Base-by-base conservation (phyloP, 495 filamentous ascomycete species). In the Trichoderma virens region DNA sequence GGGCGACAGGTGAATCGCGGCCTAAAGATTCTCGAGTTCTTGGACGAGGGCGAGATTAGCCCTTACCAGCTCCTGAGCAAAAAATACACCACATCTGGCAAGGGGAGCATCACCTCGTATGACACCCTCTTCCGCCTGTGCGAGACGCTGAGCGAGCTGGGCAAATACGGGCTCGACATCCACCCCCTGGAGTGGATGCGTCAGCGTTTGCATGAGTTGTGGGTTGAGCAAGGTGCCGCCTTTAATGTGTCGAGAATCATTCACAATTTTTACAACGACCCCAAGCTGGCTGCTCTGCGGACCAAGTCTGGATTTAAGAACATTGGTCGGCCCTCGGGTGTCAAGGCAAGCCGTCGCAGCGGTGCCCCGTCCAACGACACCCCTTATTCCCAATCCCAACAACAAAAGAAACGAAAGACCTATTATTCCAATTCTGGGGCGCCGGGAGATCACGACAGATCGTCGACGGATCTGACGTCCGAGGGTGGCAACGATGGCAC, bases 21-120 rank as follows among this genome's bases (percentile, higher is more conserved):
- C 56, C 72, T 74, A 13, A 43, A 74, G 6, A 73, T 80, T 11
- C 67, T 81, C 31, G 69, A 73, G 61, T 82, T 79, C 61, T 69
- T 82, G 5, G 61, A 62, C 23, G 70, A 75, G 2, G 79, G 74
- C 16, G 67, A 73, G n/a, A 72, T 80, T 45, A 78, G 80, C 62
- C 79, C 79, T 3, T 80, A 78, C 67, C 79, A 82, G 65, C 73
- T 82, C 20, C 70, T 80, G 16, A 73, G 65, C 35, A 80, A 80
- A 65, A 65, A 71, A 9, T 76, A 70, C 66, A 69, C 81, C 65
- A 74, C 67, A 61, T 72, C 72, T 59, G 68, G 69, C 6, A 62
- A 62, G 39, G 61, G 61, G 1, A 41, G 61, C 61, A 71, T 80
- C n/a, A 72, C 71, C 43, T 74, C 76, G 59, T 82, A 82, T 67